Conservation (phyloP, 495 filamentous ascomycete species). For the Lasiosphaeria hispida region DNA sequence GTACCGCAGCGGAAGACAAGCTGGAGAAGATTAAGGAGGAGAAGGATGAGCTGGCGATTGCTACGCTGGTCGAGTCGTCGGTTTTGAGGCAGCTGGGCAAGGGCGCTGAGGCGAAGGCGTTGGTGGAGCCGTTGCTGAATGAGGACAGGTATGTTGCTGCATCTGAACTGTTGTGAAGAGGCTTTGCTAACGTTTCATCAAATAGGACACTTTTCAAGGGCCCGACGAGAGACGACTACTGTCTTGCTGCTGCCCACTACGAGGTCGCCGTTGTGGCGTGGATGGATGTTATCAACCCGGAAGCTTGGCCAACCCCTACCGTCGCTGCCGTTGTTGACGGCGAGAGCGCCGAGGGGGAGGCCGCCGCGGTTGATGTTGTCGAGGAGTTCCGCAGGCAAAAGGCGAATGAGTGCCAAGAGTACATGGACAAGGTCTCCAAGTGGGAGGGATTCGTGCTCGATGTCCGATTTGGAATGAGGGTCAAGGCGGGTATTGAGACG, state of each 20-base stretch:
- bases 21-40: conserved; percentile 64
- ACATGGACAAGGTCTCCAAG: conserved; percentile 71
- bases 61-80: conserved; percentile 64
- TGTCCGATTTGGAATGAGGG: conserved; percentile 77
- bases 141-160: conserved; percentile 53
- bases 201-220: conserved; percentile 65
- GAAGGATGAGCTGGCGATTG: conserved; percentile 73
- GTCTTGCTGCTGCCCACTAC: conserved; percentile 75
- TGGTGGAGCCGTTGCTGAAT: conserved; percentile 61
- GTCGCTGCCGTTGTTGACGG: background rate
- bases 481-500: conserved; percentile 76
- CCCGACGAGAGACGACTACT: conserved; percentile 75
- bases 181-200: background rate
- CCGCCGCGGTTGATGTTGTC: conserved; percentile 20
- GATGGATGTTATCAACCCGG: conserved; percentile 52
- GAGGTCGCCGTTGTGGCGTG: conserved; percentile 84
- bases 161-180: background rate
- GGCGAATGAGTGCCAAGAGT: conserved; percentile 65
- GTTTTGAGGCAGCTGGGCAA: conserved; percentile 61
- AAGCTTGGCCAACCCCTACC: conserved; percentile 19
- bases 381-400: conserved; percentile 50
- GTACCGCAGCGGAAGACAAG: conserved; percentile 50
- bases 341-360: background rate
- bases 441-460: conserved; percentile 91
- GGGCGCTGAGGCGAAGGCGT: conserved; percentile 59